phyloP scores from a whole-genome alignment of 257 asterid species.

The Solanum virginianum region DNA sequence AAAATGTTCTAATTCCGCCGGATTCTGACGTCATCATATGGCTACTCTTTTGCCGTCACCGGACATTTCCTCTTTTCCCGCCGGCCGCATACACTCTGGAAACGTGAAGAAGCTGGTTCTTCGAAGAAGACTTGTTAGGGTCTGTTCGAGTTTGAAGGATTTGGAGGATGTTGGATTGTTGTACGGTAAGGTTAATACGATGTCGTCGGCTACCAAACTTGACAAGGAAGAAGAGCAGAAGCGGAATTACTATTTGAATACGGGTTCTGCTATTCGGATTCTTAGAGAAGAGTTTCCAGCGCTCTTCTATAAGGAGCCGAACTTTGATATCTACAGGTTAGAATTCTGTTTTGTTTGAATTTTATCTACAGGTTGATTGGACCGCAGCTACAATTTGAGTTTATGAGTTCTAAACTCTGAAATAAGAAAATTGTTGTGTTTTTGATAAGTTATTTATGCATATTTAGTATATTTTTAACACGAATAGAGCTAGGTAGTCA shows the following conservation, averaged over 20 bases:
- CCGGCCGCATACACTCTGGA: background rate
- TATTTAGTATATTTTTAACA: background rate
- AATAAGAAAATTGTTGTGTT: background rate
- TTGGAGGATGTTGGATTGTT: constrained; percentile 49
- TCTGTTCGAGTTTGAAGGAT: constrained; percentile 36
- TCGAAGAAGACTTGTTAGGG: constrained; percentile 27
- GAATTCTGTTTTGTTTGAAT: background rate
- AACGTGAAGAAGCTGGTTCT: background rate
- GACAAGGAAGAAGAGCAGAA: constrained; percentile 55
- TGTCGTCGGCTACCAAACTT: constrained; percentile 16
- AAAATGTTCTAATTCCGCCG: constrained; percentile 9
- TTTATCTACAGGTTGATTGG: background rate
- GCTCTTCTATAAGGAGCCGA: constrained; percentile 68
- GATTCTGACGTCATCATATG: constrained; percentile 13
- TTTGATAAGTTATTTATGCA: background rate
- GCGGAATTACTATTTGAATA: constrained; percentile 68
- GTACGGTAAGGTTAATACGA: constrained; percentile 31
- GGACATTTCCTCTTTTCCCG: constrained; percentile 10
- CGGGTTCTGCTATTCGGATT: constrained; percentile 77
- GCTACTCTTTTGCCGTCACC: constrained; percentile 26
- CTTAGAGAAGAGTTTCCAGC: constrained; percentile 81
- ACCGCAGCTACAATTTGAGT: background rate
- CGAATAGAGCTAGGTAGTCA: background rate
- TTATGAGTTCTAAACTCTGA: background rate
- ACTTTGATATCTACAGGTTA: constrained; percentile 80